These are phyloP conservation scores for Jasminum sambac DNA, from an alignment of 257 asterid genomes.

Conservation along the genomic window DNA sequence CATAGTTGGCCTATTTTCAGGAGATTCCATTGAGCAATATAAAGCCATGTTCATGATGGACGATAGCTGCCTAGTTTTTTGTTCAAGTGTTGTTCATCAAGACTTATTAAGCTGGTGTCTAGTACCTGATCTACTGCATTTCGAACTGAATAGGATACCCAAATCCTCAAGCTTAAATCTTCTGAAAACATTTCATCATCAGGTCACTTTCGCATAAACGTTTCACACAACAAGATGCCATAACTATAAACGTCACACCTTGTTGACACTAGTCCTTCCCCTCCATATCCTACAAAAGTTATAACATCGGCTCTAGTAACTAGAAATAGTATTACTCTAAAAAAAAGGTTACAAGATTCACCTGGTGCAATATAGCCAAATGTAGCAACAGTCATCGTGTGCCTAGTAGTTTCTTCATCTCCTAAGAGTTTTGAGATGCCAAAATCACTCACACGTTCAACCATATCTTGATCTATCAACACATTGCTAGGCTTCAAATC, in stretches of 20 bases:
- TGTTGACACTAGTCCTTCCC: not conserved
- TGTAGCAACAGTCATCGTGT: not conserved
- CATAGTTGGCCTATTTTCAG: slow-evolving; percentile 1
- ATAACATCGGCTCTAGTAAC: too few relatives aligned
- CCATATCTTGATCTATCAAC: slow-evolving; percentile 3
- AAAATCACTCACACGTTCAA: slow-evolving; percentile 4
- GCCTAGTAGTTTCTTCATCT: not conserved
- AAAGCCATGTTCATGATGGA: not conserved
- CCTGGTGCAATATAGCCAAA: slow-evolving; percentile 19
- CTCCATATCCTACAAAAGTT: slow-evolving; percentile 1
- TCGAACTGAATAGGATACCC: not conserved
- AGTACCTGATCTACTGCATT: not conserved
- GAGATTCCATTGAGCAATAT: not conserved
- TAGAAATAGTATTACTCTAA: too few relatives aligned
- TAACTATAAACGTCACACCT: not conserved
- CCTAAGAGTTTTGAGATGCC: slow-evolving; percentile 4
- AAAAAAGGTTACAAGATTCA: not conserved
- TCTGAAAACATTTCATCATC: not conserved
- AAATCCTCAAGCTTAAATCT: not conserved
- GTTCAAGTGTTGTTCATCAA: not conserved
- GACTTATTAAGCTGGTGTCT: not conserved
- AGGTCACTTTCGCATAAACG: not conserved
- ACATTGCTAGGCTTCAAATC: slow-evolving; percentile 14
- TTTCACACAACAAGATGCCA: not conserved
- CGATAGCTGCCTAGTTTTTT: not conserved